Evolutionary conservation across 164 flowering plant species (phyloP), one percentile per base, ranked within the genome.

Genomic region (Umbilicus rupestris): DNA sequence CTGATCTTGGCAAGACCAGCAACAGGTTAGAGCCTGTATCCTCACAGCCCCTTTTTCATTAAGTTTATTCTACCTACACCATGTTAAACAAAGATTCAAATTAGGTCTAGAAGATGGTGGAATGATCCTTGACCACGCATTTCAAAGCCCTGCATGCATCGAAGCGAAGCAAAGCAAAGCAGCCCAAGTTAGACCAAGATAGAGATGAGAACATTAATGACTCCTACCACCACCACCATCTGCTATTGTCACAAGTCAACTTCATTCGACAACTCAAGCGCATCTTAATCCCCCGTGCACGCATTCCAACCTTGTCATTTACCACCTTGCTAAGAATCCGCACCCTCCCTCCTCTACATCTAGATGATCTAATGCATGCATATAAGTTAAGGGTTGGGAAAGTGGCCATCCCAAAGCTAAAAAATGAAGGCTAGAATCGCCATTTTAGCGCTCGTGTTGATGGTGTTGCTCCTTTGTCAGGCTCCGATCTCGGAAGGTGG

Each of bases 61-160:
- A n/a, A n/a, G n/a, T n/a, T n/a, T n/a, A n/a, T n/a, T n/a, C n/a
- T n/a, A n/a, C n/a, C n/a, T n/a, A n/a, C n/a, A n/a, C n/a, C n/a
- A n/a, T n/a, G n/a, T n/a, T n/a, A n/a, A n/a, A n/a, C n/a, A n/a
- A n/a, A n/a, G n/a, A n/a, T n/a, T n/a, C n/a, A n/a, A n/a, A n/a
- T n/a, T n/a, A n/a, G n/a, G n/a, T n/a, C n/a, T n/a, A n/a, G n/a
- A n/a, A n/a, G n/a, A n/a, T n/a, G n/a, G n/a, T n/a, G 44, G 10
- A 14, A 6, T 41, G 16, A 41, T 41, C 16, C 12, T 41, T 41
- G 44, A 9, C 12, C 28, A 52, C 58, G 12, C 31, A 52, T 15
- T 52, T 26, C 58, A 52, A 52, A 52, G 58, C 58, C 24, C 58
- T 22, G 58, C 58, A 9, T 52, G 30, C 58, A 52, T 52, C n/a